Base-by-base conservation (phyloP, 176 grass and related monocot species). In the Aegilops tauschii region DNA sequence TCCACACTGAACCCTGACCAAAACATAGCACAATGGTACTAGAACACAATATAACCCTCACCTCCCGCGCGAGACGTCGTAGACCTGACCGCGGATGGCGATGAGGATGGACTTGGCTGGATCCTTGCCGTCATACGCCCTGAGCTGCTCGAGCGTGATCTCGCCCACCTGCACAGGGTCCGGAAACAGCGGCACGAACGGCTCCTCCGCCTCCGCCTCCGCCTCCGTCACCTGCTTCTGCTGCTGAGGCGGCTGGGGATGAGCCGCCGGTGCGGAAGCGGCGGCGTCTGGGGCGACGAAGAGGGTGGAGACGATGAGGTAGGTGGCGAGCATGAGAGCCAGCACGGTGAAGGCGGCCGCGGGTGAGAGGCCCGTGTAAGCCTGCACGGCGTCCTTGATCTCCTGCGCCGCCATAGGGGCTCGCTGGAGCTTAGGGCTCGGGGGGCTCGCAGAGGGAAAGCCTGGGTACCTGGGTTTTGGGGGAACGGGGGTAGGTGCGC, bases 11-110 rank as follows among this genome's bases (percentile, higher is more conserved):
- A 84, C 21, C n/a, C 7, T 16, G 61, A 92, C 16, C 21, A 56
- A 71, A 89, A 12, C 54, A 62, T 49, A 70, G 62, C 32, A 16
- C 14, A 61, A n/a, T 4, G 2, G 20, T 37, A 44, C 9, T 42
- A 73, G 1, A 84, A 54, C 18, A 67, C 56, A 79, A 54, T 11
- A 3, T 35, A 16, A 69, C 76, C 64, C 69, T 86, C 86, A 96
- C 96, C 96, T 95, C 39, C 93, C 94, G 35, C 82, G 87, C 9
- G 93, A 94, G 88, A 98, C 90, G 73, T 96, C 91, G 80, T 93
- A 98, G 87, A 96, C 88, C 67, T 96, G 88, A 29, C 93, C 93
- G 65, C 93, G 93, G 87, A 98, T 96, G 65, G 92, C 87, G 52
- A 98, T 89, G 64, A 98, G 86, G 71, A 98, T 93, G 59, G 90